phyloP scores from a whole-genome alignment of 805 yeast genomes.

The Metahyphopichia silvanorum region DNA sequence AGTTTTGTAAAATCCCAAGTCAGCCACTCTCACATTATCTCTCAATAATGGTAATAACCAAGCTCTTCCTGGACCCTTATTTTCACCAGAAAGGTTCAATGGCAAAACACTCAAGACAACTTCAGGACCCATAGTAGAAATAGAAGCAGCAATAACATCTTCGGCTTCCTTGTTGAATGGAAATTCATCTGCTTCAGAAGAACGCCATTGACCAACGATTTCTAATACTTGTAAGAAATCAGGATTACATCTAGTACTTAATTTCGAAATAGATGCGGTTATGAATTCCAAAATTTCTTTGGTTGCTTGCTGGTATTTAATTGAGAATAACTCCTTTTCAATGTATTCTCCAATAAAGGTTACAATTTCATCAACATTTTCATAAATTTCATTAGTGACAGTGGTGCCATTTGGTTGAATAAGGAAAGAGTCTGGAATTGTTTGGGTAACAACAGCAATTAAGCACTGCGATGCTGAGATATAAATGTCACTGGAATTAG shows the following conservation, averaged over 20 bases:
- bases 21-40: constrained; percentile 76
- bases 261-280: constrained; percentile 56
- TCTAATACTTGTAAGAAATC: constrained; percentile 64
- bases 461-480: constrained; percentile 83
- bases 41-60: constrained; percentile 91
- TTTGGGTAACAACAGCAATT: constrained; percentile 69
- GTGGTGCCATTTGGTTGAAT: constrained; percentile 44
- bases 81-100: constrained; percentile 66
- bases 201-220: constrained; percentile 82
- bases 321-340: constrained; percentile 59
- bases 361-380: constrained; percentile 53
- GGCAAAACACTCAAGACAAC: constrained; percentile 73
- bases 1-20: constrained; percentile 57
- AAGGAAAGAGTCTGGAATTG: constrained; percentile 58
- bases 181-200: constrained; percentile 67
- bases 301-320: constrained; percentile 74
- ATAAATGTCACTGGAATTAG: constrained; percentile 63
- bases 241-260: constrained; percentile 67
- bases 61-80: constrained; percentile 74
- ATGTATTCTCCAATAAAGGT: constrained; percentile 48
- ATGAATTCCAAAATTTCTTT: constrained; percentile 69
- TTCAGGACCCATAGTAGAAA: constrained; percentile 83
- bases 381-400: constrained; percentile 49
- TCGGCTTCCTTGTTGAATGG: constrained; percentile 75
- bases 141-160: constrained; percentile 72